These are phyloP conservation scores for Globisporangium megalacanthum DNA, from an alignment of 352 stramenopile genomes.

Conservation along the genomic window DNA sequence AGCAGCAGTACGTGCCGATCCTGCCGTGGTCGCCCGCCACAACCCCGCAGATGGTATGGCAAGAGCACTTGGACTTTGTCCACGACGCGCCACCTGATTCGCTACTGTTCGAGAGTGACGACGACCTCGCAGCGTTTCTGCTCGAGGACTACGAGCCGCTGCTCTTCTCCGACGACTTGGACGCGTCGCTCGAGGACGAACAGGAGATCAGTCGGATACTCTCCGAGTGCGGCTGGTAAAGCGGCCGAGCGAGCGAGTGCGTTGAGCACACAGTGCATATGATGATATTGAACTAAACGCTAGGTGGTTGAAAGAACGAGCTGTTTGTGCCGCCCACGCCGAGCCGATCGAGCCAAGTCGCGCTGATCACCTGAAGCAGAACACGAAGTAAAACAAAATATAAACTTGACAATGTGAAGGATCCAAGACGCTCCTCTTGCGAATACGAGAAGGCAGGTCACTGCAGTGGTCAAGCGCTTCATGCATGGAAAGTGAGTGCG, in stretches of 20 bases:
- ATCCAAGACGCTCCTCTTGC: no score
- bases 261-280: neutral
- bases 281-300: neutral
- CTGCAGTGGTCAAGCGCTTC: no score
- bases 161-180: constrained; percentile 11
- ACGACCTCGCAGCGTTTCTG: constrained; percentile 13
- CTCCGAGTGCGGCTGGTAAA: constrained; percentile 15
- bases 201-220: constrained; percentile 19
- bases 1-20: constrained; percentile 10
- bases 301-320: neutral
- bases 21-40: constrained; percentile 10
- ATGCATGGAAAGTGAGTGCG: no score
- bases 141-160: constrained; percentile 20
- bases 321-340: neutral
- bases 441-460: no score
- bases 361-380: neutral
- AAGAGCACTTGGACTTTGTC: constrained; percentile 16
- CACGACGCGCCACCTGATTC: constrained; percentile 4
- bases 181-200: constrained; percentile 12
- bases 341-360: neutral
- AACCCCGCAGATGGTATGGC: constrained; percentile 14
- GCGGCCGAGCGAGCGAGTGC: neutral
- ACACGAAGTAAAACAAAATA: no score
- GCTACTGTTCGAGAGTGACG: constrained; percentile 13
- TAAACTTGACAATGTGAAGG: no score